Evolutionary conservation across 371 early-diverging fungal species (phyloP), one percentile per base, ranked within the genome.

Genomic region (Mucor lusitanicus): DNA sequence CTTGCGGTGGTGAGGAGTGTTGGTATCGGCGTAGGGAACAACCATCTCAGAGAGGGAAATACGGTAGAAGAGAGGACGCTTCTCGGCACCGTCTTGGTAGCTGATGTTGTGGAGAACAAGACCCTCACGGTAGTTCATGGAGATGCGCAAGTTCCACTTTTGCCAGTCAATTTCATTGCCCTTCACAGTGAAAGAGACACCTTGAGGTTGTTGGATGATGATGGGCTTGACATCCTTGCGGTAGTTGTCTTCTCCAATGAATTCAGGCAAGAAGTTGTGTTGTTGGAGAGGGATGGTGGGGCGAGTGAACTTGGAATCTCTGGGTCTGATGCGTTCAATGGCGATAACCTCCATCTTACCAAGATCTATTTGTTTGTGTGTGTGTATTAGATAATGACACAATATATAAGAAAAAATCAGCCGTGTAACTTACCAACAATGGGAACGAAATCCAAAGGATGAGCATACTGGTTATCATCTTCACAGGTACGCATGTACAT

Each of bases 61-160:
- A 68, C 84, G 81, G 30, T 80, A 82, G 66, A 82, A 85, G 12
- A 83, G 71, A 59, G 82, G 82, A 56, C 81, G 75, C 59, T 67
- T 71, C 44, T 82, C 78, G 48, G 63, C 62, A 61, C 84, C 84
- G 63, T 85, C 83, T 60, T 77, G 77, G 56, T 83, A 83, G 44
- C 71, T 78, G 40, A 85, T 76, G 35, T 85, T 81, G 64, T 85
- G 84, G 28, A 85, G 78, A 23, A 85, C 84, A 6, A 85, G 73
- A 69, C 85, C 85, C 60, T 85, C 85, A 63, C 85, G 83, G 58
- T 83, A 81, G 74, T 83, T 83, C 83, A 83, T 81, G 37, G 81
- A 81, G 65, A 85, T 82, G 48, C 78, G 78, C 78, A 85, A 74
- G 54, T 82, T 85, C 80, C 81, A 85, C 70, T 85, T 85, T 79